Evolutionary conservation across 169 alveolate genomes (phyloP).

Genomic region (Perkinsus marinus): DNA sequence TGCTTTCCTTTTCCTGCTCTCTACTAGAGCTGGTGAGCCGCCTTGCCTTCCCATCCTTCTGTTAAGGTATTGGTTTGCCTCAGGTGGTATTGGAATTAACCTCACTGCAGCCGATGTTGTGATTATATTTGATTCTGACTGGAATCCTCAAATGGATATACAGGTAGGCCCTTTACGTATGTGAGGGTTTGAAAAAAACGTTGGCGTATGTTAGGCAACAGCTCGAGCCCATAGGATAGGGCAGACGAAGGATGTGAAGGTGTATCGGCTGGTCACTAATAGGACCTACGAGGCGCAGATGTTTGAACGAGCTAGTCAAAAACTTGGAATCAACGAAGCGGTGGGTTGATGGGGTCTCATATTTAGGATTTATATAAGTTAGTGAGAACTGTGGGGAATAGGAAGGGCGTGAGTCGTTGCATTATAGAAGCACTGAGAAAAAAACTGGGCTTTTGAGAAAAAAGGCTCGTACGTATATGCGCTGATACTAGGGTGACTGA

Average conservation of each 20-base stretch:
- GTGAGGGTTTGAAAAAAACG: too few species aligned
- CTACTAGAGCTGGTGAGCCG: conserved; percentile 84
- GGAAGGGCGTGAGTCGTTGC: too few species aligned
- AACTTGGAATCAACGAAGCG: conserved; percentile 76
- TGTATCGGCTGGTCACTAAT: conserved; percentile 81
- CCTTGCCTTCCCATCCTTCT: conserved; percentile 27
- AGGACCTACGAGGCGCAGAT: conserved; percentile 86
- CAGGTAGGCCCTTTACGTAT: conserved; percentile 32
- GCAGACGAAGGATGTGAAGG: conserved; percentile 84
- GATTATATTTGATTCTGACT: conserved; percentile 75
- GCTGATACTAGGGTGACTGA: too few species aligned
- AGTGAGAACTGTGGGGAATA: too few species aligned
- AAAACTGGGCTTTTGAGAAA: too few species aligned
- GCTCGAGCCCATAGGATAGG: conserved; percentile 88
- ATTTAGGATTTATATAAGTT: too few species aligned
- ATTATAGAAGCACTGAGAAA: too few species aligned
- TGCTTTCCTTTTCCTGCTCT: conserved; percentile 69
- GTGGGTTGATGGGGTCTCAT: too few species aligned
- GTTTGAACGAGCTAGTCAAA: conserved; percentile 78
- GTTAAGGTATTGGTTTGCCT: conserved; percentile 32
- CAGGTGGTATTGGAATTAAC: conserved; percentile 71
- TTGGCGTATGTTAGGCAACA: conserved; percentile 72
- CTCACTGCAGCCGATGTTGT: conserved; percentile 78
- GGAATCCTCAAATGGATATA: conserved; percentile 81
- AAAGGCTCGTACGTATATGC: too few species aligned